Conservation (phyloP, 1,139 yeast genomes). For the Candida sp. region DNA sequence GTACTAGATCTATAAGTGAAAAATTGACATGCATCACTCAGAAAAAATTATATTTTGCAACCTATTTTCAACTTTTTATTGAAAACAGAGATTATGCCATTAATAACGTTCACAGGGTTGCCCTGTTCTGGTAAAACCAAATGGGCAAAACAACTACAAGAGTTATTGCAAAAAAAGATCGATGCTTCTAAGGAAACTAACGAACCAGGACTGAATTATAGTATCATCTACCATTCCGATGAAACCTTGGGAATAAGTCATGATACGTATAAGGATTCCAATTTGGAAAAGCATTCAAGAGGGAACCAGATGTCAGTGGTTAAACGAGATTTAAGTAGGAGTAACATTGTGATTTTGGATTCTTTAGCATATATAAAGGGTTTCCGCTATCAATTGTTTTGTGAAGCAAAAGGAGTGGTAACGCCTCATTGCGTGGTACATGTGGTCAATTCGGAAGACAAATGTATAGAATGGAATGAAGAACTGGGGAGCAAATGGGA, state of each 20-base stretch:
- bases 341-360: conserved; percentile 78
- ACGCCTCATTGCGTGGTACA: conserved; percentile 87
- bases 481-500: conserved; percentile 56
- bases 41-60: neutral
- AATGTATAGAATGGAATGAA: conserved; percentile 62
- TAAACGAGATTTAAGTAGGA: conserved; percentile 69
- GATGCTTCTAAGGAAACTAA: conserved; percentile 24
- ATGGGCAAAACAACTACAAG: conserved; percentile 57
- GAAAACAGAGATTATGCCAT: conserved; percentile 60
- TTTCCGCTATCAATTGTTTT: conserved; percentile 86
- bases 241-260: conserved; percentile 73
- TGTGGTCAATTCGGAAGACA: conserved; percentile 63
- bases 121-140: conserved; percentile 86
- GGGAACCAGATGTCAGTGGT: conserved; percentile 89
- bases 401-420: conserved; percentile 83
- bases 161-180: conserved; percentile 47
- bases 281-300: conserved; percentile 74
- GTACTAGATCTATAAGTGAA: neutral
- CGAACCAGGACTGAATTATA: conserved; percentile 51
- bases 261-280: conserved; percentile 63
- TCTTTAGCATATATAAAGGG: conserved; percentile 92
- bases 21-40: neutral
- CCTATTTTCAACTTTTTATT: neutral
- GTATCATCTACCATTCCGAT: conserved; percentile 72
- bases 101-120: conserved; percentile 76